Base-by-base conservation (phyloP, 805 yeast species). In the Candida coquimbonensis region DNA sequence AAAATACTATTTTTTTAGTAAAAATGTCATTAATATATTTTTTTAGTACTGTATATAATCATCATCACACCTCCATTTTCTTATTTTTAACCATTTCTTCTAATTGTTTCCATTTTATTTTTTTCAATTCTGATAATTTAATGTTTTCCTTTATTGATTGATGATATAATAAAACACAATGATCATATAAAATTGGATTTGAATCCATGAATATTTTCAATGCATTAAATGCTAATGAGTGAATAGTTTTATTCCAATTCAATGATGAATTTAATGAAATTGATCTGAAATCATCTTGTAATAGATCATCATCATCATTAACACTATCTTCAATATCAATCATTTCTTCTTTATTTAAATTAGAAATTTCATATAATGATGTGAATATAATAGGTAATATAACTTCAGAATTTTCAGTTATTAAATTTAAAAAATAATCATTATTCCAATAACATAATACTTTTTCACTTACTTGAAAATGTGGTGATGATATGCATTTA, bases 391-490 rank as follows among this genome's bases (percentile, higher is more conserved):
- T 89, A 27, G 99, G 98, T 55, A 93, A 70, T 45, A 91, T 88
- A 34, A 86, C 90, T 57, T 89, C 96, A 9, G 95, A 90, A 63
- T 86, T 86, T 59, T 93, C 98, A 19, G 95, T 87, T 41, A 93
- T 89, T 55, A 91, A 68, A 37, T 89, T 84, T 52, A 90, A 77
- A 64, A 93, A 90, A 67, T 87, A 90, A 61, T 93, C 98, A 64
- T 91, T 91, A 57, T 87, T 86, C 93, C 96, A 93, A 65, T 81
- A 88, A 61, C 90, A 85, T 49, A 93, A 75, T 2, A 93, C 96
- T 55, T 95, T 88, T 67, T 93, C 99, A 47, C 95, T 85, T 25
- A 93, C 96, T 73, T 93, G 99, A 72, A 93, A 95, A 69, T 93
- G 98, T 26, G 96, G 87, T 2, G 96, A 86, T 26, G 95, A 77